phyloP scores from a whole-genome alignment of 176 grass and related monocot species.

The Carex kokanica region DNA sequence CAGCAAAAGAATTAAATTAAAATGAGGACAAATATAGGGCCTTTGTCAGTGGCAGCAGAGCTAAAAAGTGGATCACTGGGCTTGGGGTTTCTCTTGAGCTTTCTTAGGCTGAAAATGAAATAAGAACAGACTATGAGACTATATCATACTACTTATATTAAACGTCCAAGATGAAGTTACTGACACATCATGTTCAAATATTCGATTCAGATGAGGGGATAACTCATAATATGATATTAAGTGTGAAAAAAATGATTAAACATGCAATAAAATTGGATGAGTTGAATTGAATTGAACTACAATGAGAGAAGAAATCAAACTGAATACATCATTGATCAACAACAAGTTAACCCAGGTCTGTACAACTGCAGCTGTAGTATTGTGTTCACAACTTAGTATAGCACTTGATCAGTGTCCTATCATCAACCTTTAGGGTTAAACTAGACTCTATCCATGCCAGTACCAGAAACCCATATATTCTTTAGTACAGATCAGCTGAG shows the following conservation, averaged over 20 bases:
- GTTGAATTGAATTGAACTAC: constrained; percentile 2
- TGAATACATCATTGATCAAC: neutral
- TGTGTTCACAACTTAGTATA: neutral
- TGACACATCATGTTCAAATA: neutral
- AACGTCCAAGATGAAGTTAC: neutral
- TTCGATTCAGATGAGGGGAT: neutral
- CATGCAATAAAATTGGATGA: neutral
- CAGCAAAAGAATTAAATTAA: neutral
- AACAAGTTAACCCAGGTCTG: neutral
- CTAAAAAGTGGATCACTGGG: constrained; percentile 15
- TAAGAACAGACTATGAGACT: neutral
- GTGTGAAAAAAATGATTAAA: neutral
- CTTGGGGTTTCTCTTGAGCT: constrained; percentile 72
- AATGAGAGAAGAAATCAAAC: neutral
- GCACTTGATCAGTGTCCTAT: neutral
- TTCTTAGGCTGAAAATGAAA: constrained; percentile 66
- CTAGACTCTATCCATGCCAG: neutral
- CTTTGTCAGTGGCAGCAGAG: neutral
- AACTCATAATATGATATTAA: neutral
- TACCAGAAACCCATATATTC: neutral
- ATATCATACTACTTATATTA: constrained; percentile 1
- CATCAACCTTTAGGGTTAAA: neutral
- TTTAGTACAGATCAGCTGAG: neutral
- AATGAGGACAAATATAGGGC: neutral
- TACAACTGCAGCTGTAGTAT: neutral